phyloP scores from a whole-genome alignment of 2,329 filamentous ascomycete species.

The Verticillium dahliae region DNA sequence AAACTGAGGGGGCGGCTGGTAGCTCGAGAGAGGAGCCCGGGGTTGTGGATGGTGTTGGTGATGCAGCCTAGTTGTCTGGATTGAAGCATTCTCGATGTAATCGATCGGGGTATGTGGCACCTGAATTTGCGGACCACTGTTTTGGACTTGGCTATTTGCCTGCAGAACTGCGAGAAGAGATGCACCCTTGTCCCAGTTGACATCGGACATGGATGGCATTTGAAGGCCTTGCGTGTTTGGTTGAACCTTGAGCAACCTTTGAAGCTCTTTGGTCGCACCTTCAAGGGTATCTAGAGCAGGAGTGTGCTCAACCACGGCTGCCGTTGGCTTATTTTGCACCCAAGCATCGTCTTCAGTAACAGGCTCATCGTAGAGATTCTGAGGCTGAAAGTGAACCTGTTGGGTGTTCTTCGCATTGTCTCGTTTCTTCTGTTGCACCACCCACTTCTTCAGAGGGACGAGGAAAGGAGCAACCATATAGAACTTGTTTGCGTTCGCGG shows the following conservation, averaged over 20 bases:
- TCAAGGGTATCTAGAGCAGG: constrained; percentile 39
- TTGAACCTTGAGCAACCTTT: constrained; percentile 49
- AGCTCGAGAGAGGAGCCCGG: constrained; percentile 3
- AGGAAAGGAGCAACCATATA: constrained; percentile 98
- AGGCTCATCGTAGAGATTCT: constrained; percentile 46
- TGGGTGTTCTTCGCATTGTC: constrained; percentile 45
- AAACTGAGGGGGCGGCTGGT: constrained; percentile 25
- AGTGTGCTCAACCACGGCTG: constrained; percentile 20
- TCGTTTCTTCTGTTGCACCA: constrained; percentile 73
- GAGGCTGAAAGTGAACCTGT: constrained; percentile 32
- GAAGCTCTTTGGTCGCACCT: constrained; percentile 45
- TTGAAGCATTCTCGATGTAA: constrained; percentile 39
- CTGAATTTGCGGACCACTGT: constrained; percentile 15
- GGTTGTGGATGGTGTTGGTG: constrained; percentile 29
- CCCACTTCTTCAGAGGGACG: constrained; percentile 81
- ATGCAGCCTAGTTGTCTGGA: constrained; percentile 52
- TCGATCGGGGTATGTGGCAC: constrained; percentile 48
- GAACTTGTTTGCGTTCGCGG: constrained; percentile 73
- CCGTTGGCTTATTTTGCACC: constrained; percentile 23
- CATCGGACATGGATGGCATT: constrained; percentile 14
- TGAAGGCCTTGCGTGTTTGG: constrained; percentile 44
- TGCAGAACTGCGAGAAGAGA: constrained; percentile 49
- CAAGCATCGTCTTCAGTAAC: constrained; percentile 57
- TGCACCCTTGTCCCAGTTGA: constrained; percentile 37
- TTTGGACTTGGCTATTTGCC: constrained; percentile 16